These are phyloP conservation scores for Phaeosphaeria sp. DNA, from an alignment of 2,329 filamentous ascomycete genomes.

Conservation along the genomic window DNA sequence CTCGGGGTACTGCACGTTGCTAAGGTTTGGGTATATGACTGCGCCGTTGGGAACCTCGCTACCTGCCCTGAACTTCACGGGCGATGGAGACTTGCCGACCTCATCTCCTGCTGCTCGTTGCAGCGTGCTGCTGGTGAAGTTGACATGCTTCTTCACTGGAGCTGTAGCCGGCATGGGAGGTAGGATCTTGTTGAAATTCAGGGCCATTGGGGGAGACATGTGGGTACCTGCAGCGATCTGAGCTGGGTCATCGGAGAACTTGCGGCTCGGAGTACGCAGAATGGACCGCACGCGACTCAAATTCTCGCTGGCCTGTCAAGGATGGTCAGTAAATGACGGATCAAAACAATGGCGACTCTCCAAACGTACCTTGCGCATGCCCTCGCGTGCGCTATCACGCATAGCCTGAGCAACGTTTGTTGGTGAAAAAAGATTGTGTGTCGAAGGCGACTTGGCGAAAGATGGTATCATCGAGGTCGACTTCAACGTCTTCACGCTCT, in stretches of 20 bases:
- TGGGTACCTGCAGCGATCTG: constrained; percentile 69
- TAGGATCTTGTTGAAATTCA: constrained; percentile 59
- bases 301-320: constrained; percentile 47
- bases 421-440: constrained; percentile 55
- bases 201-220: constrained; percentile 49
- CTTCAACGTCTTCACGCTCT: constrained; percentile 58
- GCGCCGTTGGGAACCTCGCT: constrained; percentile 43
- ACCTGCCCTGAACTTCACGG: constrained; percentile 42
- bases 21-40: constrained; percentile 38
- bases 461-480: constrained; percentile 61
- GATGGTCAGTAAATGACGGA: constrained; percentile 1
- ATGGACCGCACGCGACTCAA: constrained; percentile 68
- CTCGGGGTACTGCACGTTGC: constrained; percentile 46
- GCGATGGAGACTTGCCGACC: constrained; percentile 42
- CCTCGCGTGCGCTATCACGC: constrained; percentile 47
- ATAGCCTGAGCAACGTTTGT: constrained; percentile 40
- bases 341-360: neutral
- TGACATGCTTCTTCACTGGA: constrained; percentile 78
- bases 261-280: constrained; percentile 64
- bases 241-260: constrained; percentile 64
- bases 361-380: constrained; percentile 37
- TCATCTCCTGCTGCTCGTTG: constrained; percentile 43
- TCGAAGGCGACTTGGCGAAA: constrained; percentile 58
- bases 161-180: constrained; percentile 67
- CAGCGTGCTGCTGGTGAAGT: constrained; percentile 77